Conservation (phyloP, 331 rosid species). For the Cydonia oblonga region DNA sequence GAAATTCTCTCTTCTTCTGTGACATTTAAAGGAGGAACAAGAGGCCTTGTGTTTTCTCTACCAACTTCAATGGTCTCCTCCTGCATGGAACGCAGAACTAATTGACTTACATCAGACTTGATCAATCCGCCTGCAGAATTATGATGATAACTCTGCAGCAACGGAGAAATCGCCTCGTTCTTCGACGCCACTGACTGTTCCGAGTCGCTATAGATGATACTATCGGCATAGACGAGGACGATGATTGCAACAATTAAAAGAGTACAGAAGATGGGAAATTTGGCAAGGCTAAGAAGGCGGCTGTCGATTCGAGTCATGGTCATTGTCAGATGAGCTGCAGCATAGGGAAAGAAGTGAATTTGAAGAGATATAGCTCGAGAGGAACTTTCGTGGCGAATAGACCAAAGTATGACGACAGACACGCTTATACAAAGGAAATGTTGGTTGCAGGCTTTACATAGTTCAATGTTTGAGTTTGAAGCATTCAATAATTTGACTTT, state of each 20-base stretch:
- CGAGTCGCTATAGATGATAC: slow-evolving; percentile 9
- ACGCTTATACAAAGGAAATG: not conserved
- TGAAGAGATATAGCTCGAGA: not conserved
- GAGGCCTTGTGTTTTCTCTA: slow-evolving; percentile 10
- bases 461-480: not conserved
- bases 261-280: slow-evolving; percentile 17
- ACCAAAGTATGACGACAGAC: not conserved
- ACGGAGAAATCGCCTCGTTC: not conserved
- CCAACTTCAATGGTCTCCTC: slow-evolving; percentile 21
- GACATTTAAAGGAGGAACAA: slow-evolving; percentile 34
- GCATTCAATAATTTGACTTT: slow-evolving; percentile 14
- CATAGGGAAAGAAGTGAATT: slow-evolving; percentile 7
- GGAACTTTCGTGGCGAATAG: not conserved
- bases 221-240: slow-evolving; percentile 23
- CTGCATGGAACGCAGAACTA: slow-evolving; percentile 18
- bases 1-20: slow-evolving; percentile 42
- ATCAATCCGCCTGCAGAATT: not conserved
- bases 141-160: slow-evolving; percentile 7
- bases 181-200: not conserved
- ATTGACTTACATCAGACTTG: slow-evolving; percentile 6
- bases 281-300: slow-evolving; percentile 7
- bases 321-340: not conserved
- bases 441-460: not conserved
- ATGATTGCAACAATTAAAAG: slow-evolving; percentile 24
- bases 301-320: slow-evolving; percentile 1